Evolutionary conservation across 2,329 filamentous ascomycete species (phyloP).

Genomic region (Berkeleyomyces basicola): DNA sequence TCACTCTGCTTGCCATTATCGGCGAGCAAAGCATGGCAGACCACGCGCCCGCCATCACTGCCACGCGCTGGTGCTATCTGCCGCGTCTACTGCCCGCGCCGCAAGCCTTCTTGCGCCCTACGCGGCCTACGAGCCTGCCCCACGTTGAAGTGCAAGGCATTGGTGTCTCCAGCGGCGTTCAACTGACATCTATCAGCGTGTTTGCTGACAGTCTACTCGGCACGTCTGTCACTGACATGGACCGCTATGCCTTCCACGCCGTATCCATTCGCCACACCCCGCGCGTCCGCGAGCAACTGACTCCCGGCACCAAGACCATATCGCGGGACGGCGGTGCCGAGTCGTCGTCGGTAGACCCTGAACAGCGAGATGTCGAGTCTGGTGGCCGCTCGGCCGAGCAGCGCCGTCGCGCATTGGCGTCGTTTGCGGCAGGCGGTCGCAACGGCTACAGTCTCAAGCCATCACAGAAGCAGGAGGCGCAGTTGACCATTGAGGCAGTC

Average conservation of each 20-base stretch:
- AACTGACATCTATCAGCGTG: conserved; percentile 39
- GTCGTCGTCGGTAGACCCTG: no score
- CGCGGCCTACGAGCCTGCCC: conserved; percentile 38
- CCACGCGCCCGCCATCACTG: conserved; percentile 41
- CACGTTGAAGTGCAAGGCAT: conserved; percentile 36
- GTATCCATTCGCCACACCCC: conserved; percentile 32
- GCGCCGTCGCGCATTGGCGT: no score
- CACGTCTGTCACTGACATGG: conserved; percentile 25
- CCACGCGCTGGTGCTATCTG: conserved; percentile 39
- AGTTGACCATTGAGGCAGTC: background rate
- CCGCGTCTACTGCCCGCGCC: conserved; percentile 46
- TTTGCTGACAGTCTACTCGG: conserved; percentile 30
- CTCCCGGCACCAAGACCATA: no score
- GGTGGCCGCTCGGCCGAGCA: no score
- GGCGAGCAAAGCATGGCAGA: conserved; percentile 42
- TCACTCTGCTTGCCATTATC: conserved; percentile 45
- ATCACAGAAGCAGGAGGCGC: background rate
- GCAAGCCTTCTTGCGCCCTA: conserved; percentile 41
- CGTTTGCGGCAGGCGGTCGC: no score
- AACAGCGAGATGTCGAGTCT: no score
- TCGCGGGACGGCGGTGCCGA: no score
- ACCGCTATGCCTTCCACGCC: conserved; percentile 30
- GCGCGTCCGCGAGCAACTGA: conserved; percentile 11
- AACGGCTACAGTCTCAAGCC: no score
- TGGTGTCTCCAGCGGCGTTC: conserved; percentile 40